Evolutionary conservation across 495 filamentous ascomycete genomes (phyloP), one percentile per base, ranked within the genome.

Genomic region (Jackrogersella minutella): DNA sequence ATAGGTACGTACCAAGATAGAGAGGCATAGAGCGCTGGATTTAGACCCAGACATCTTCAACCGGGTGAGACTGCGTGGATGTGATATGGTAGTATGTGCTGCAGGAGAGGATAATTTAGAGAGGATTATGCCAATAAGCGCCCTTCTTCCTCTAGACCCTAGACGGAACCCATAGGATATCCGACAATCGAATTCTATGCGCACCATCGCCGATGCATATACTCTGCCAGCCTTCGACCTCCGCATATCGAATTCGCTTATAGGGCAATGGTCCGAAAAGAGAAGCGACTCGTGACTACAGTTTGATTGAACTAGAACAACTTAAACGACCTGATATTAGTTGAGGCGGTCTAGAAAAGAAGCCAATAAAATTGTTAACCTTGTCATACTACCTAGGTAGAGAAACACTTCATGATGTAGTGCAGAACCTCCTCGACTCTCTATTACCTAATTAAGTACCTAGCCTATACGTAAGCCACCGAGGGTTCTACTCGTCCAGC

Each of bases 151-250:
- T 34, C 5, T 14, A 43, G 26, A 44, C 22, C 41, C 57, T 14
- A 49, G 19, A 16, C 21, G 4, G 19, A 37, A 41, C 61, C 61
- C 36, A 24, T 28, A 61, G 40, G 41, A 34, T 66, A 66, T 50
- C 73, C 68, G 73, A 71, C 56, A 64, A 75, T 73, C 73, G 73
- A 71, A 40, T 44, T 59, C 46, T 67, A 39, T 28, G 70, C 64
- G 73, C 41, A 10, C 28, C 64, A 73, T 73, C 73, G 70, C 52
- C 55, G 69, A 71, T 73, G 47, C 37, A 21, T 26, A 22, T 37
- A 44, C 21, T 51, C 43, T n/a, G 33, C 17, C 52, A 40, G 14
- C 37, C 22, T 56, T 62, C 64, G 50, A 62, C 10, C 31, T 26
- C 61, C 44, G 19, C 19, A 40, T 51, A n/a, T 56, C n/a, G 11